Evolutionary conservation across 2,329 filamentous ascomycete species (phyloP), one percentile per base, ranked within the genome.

Genomic region (Dothiorella sarmentorum): DNA sequence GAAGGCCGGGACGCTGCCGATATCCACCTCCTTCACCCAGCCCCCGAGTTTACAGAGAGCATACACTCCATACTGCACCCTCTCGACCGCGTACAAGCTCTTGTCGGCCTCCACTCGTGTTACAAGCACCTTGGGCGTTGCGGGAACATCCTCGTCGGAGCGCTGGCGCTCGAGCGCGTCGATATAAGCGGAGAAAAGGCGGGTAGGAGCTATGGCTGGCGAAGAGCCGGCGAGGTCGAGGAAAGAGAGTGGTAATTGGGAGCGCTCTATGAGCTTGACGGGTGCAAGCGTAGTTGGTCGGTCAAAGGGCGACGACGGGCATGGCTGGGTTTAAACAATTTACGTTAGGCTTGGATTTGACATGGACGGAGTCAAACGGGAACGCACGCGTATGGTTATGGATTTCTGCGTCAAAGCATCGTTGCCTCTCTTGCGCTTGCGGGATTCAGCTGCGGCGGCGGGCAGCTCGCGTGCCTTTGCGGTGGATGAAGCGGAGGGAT

Each of bases 1-100:
- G 10, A 65, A 24, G 26, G 55, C 65, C 3, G 60, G 45, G 17
- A 61, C 66, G 52, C 66, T 65, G 67, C 66, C 69, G 13, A 69
- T 56, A 47, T 61, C 68, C 60, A 67, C 44, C 53, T 87, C 68
- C 61, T 85, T 81, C 20, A 89, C 79, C 86, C 87, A 90, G 18
- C 76, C 71, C 2, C 84, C 86, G 42, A 94, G 75, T 65, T 82
- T 85, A 70, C 86, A 91, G 24, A 90, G 69, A 10, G 83, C 82
- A 69, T 89, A 92, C 3, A 87, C 75, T 0, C 81, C 80, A 45
- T 75, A 71, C 15, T 78, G 75, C 33, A 89, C 83, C 22, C 83
- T 80, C 73, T 92, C 89, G 29, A 92, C 90, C 57, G 85, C 84
- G 89, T 92, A 97, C 2, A 97, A 71, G 0, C 86, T 83, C 74